Conservation (phyloP, 352 stramenopile species). For the Phytophthora vignae region DNA sequence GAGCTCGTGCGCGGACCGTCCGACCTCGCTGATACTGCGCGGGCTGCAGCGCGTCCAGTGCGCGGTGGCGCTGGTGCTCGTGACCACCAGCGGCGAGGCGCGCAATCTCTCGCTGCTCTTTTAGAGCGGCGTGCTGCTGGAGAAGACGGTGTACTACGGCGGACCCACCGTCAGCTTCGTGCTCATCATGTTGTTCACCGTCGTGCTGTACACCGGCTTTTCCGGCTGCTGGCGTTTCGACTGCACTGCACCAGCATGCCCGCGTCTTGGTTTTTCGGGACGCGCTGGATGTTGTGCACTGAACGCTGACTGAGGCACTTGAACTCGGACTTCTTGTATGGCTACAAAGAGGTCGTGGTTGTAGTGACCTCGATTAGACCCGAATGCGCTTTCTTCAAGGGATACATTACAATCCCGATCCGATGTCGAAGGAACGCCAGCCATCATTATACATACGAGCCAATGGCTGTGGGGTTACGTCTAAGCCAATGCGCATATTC, state of each 20-base stretch:
- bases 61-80: slow-evolving; percentile 56
- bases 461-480: no score
- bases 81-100: slow-evolving; percentile 54
- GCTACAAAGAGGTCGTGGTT: no score
- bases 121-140: slow-evolving; percentile 11
- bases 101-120: slow-evolving; percentile 35
- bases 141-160: slow-evolving; percentile 67
- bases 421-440: no score
- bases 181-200: slow-evolving; percentile 68
- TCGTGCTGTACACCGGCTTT: slow-evolving; percentile 58
- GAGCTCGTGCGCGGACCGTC: slow-evolving; percentile 21
- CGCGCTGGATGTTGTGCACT: no score
- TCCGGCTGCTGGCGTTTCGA: slow-evolving; percentile 56
- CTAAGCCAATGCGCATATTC: no score
- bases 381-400: no score
- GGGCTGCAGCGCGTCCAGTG: slow-evolving; percentile 59
- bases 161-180: slow-evolving; percentile 67
- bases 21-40: slow-evolving; percentile 59
- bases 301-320: no score
- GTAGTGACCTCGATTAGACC: no score
- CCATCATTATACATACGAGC: no score
- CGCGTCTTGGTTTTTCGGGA: slow-evolving; percentile 45
- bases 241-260: slow-evolving; percentile 42
- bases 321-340: no score
- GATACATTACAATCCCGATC: no score